Conservation (phyloP, 2,329 filamentous ascomycete species). For the Botrytis deweyae region DNA sequence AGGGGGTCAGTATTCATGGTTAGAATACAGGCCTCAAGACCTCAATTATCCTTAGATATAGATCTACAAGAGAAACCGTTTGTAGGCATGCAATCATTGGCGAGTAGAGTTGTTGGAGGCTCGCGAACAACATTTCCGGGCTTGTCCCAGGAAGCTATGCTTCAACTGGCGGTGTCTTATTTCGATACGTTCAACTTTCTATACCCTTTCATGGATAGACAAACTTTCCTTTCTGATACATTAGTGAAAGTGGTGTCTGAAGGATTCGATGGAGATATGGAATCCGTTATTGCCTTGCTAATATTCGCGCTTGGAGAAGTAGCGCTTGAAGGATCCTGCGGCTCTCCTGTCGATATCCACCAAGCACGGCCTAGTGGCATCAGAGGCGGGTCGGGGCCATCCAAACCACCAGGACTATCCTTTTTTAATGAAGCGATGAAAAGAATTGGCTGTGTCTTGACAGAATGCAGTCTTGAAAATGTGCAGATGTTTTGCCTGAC, state of each 20-base stretch:
- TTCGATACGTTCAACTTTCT: conserved; percentile 61
- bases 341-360: conserved; percentile 46
- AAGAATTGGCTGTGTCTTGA: conserved; percentile 57
- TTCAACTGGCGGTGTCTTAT: conserved; percentile 52
- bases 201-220: conserved; percentile 58
- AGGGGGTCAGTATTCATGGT: conserved; percentile 43
- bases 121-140: conserved; percentile 35
- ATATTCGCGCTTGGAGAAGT: conserved; percentile 60
- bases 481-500: conserved; percentile 58
- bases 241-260: conserved; percentile 48
- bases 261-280: conserved; percentile 50
- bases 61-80: conserved; percentile 32
- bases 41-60: conserved; percentile 34
- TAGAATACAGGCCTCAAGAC: conserved; percentile 34
- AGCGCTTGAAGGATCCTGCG: conserved; percentile 51
- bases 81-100: conserved; percentile 38
- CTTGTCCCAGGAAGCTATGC: conserved; percentile 51
- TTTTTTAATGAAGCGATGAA: conserved; percentile 63
- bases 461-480: conserved; percentile 56
- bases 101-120: conserved; percentile 33
- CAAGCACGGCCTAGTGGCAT: conserved; percentile 52
- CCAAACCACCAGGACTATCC: conserved; percentile 54
- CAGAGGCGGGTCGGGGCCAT: conserved; percentile 48
- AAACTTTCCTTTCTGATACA: conserved; percentile 51
- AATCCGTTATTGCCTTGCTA: conserved; percentile 54